These are phyloP conservation scores for Trichoderma endophyticum DNA, from an alignment of 2,329 filamentous ascomycete species.

Conservation along the genomic window DNA sequence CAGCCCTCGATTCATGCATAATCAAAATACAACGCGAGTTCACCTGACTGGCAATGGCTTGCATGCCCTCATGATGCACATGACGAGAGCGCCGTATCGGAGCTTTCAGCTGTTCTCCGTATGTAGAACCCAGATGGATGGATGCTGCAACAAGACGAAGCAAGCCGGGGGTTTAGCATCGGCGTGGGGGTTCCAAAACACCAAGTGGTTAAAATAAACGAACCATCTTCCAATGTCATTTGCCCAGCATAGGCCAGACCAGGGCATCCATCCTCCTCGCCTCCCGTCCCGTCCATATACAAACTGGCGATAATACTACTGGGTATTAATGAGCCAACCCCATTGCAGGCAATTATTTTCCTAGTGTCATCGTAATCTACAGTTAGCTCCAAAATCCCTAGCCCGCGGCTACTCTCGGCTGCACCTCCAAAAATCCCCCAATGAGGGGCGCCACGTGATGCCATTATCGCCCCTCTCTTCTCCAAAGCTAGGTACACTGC, in stretches of 20 bases:
- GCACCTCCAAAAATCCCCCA: neutral
- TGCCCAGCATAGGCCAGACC: neutral
- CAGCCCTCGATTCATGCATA: neutral
- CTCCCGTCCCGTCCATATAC: neutral
- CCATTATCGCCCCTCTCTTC: slow-evolving; percentile 17
- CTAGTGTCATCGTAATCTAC: neutral
- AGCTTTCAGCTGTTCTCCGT: slow-evolving; percentile 19
- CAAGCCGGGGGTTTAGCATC: neutral
- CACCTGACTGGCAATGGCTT: slow-evolving; percentile 3
- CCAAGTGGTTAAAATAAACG: neutral
- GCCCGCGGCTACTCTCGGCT: slow-evolving; percentile 27
- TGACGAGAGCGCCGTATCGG: slow-evolving; percentile 23
- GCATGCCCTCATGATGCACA: neutral
- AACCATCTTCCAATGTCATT: neutral
- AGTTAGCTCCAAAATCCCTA: slow-evolving; percentile 6
- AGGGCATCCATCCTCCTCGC: neutral
- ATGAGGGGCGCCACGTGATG: slow-evolving; percentile 26
- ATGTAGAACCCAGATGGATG: neutral
- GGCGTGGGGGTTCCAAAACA: neutral
- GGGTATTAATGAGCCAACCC: neutral
- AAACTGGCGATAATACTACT: too few relatives aligned
- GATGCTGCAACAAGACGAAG: neutral
- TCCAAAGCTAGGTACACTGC: neutral
- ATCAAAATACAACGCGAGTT: neutral
- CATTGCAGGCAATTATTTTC: neutral